Conservation (phyloP, 805 yeast species). For the Starmera dryadoides region DNA sequence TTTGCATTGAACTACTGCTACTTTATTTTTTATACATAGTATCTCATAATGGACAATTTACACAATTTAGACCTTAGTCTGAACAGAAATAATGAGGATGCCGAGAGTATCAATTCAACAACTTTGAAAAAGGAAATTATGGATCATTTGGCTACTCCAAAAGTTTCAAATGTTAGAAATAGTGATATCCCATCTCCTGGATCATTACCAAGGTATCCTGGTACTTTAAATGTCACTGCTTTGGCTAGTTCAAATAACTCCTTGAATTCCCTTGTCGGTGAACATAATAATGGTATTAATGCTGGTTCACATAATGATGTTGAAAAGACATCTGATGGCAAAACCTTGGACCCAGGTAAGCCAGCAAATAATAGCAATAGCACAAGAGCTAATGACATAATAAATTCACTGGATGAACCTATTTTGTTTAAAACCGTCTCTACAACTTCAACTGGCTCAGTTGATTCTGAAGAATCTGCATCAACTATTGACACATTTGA, state of each 20-base stretch:
- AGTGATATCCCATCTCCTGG: conserved; percentile 12
- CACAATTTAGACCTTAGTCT: neutral
- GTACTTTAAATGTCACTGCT: conserved; percentile 39
- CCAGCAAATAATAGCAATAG: conserved; percentile 13
- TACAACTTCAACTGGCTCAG: conserved; percentile 25
- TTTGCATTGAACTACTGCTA: too few relatives aligned
- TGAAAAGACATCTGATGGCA: conserved; percentile 14
- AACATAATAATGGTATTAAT: conserved; percentile 3
- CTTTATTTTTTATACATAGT: too few relatives aligned
- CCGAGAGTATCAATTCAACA: neutral
- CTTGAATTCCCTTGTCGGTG: conserved; percentile 3
- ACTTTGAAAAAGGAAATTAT: neutral
- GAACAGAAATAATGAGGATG: neutral
- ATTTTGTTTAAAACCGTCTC: conserved; percentile 34
- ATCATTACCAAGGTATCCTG: conserved; percentile 37
- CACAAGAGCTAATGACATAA: conserved; percentile 13
- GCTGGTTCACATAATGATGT: neutral
- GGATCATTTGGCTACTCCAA: neutral
- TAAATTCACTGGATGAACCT: conserved; percentile 30
- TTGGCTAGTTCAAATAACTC: conserved; percentile 21
- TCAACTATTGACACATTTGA: conserved; percentile 10
- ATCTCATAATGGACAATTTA: too few relatives aligned
- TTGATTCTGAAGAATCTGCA: conserved; percentile 11
- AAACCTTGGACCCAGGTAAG: conserved; percentile 42
- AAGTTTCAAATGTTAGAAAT: neutral